Percentiles rank a stretch among this genome's conserved stretches.
These are phyloP conservation scores for Colletotrichum horii DNA, from an alignment of 2,329 filamentous ascomycete species.

Conservation along the genomic window DNA sequence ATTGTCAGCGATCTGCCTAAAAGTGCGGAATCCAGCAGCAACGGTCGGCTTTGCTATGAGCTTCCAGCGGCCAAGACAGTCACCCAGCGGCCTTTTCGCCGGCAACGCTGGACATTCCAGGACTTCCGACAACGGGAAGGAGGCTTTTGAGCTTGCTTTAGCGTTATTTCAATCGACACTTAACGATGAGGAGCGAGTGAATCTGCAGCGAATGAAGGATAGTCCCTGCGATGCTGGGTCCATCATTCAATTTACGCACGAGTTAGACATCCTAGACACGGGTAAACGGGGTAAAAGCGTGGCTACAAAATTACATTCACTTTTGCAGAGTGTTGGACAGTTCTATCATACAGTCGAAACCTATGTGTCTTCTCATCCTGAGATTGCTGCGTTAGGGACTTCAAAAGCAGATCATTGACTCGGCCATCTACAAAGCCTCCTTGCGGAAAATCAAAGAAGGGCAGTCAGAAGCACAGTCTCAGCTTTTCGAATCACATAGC, in stretches of 20 bases:
- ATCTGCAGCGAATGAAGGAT: neutral
- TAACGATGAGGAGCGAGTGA: neutral
- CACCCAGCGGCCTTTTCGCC: neutral
- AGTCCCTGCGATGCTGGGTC: neutral
- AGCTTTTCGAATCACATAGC: no score
- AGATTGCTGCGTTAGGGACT: conserved; percentile 42
- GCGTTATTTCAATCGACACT: neutral
- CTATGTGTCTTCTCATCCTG: conserved; percentile 40
- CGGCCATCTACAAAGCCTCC: no score
- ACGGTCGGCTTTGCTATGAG: neutral
- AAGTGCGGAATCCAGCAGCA: no score
- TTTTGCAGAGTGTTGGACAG: neutral
- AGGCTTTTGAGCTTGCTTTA: neutral
- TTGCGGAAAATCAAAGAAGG: no score
- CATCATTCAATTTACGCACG: neutral
- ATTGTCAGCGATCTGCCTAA: no score
- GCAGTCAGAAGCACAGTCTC: no score
- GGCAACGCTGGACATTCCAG: neutral
- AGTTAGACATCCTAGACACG: neutral
- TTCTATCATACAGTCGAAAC: conserved; percentile 34
- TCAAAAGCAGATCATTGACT: no score
- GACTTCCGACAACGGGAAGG: neutral
- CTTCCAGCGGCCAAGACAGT: neutral
- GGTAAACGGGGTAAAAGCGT: neutral
- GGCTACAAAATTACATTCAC: neutral